Evolutionary conservation across 768 basidiomycete species (phyloP), one percentile per base, ranked within the genome.

Genomic region (Lentinula guzmanii): DNA sequence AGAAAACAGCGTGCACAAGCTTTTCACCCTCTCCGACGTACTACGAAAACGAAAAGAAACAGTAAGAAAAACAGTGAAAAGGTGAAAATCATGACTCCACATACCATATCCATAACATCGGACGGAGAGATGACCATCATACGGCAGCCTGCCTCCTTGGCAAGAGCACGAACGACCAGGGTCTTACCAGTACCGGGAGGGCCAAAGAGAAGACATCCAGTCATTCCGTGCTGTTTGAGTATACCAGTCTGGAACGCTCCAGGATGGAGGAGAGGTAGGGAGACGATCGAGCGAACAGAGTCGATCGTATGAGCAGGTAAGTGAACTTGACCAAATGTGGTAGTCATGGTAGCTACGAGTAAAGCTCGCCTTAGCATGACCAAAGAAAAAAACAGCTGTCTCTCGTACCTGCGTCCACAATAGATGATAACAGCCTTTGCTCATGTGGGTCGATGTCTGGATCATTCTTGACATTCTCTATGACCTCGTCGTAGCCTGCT

Each of bases 171-270:
- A 9, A 93, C 93, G 9, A 94, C 82, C 15, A 95, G 76, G 0
- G 94, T 95, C 74, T 96, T 96, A 2, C 95, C 95, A n/a, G 82
- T 84, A 46, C 95, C 95, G 15, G 92, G 94, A 57, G 95, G 95
- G 4, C 95, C 95, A 71, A 96, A 96, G 21, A 98, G 76, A 54
- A 98, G 82, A 65, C 91, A 94, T 2, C 95, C 95, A 1, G 86
- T 89, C 83, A 96, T 95, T 5, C 89, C 82, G 69, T 98, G 93
- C 65, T 94, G 88, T 72, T 91, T 95, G 48, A 98, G 76, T 58
- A 98, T 90, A 41, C 95, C 95, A 69, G 85, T 84, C 66, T 87
- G 83, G 75, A 98, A 98, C 0, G 95, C 94, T 37, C 83, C 77
- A 7, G 95, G 95, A 68, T 93, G 85, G 28, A 98, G 78, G 46